A percentile compares a stretch with the other conserved stretches of the same genome.
phyloP scores from a whole-genome alignment of 345 rosid genomes.

The Excoecaria cochinchinensis region DNA sequence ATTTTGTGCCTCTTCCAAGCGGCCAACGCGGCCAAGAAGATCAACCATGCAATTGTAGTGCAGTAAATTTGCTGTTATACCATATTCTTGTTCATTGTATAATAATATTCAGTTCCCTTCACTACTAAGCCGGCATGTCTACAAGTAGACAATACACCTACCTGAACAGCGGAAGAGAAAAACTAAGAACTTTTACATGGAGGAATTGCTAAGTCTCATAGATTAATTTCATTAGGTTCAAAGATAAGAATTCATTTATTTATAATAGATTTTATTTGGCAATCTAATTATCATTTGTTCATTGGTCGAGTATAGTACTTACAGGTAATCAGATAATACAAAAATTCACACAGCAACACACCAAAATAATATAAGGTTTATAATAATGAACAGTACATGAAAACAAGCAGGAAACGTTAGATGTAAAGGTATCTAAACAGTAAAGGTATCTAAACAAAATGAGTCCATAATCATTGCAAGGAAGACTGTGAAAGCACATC shows the following conservation, averaged over 20 bases:
- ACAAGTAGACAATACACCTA: slow-evolving; percentile 66
- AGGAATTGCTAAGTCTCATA: neutral
- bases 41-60: slow-evolving; percentile 75
- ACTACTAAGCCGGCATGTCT: slow-evolving; percentile 65
- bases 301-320: neutral
- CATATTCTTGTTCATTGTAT: slow-evolving; percentile 54
- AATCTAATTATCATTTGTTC: neutral
- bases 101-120: slow-evolving; percentile 49
- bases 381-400: no score
- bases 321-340: neutral
- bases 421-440: no score
- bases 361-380: no score
- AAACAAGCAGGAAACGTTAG: no score
- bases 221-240: neutral
- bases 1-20: slow-evolving; percentile 56
- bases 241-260: neutral
- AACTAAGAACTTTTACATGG: neutral
- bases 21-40: slow-evolving; percentile 74
- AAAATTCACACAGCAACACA: no score
- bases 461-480: no score
- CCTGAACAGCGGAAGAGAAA: slow-evolving; percentile 31
- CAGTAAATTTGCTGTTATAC: slow-evolving; percentile 49
- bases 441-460: no score
- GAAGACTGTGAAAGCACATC: neutral
- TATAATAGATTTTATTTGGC: neutral